phyloP scores from a whole-genome alignment of 106 monocot genomes.

The Acorus gramineus region DNA sequence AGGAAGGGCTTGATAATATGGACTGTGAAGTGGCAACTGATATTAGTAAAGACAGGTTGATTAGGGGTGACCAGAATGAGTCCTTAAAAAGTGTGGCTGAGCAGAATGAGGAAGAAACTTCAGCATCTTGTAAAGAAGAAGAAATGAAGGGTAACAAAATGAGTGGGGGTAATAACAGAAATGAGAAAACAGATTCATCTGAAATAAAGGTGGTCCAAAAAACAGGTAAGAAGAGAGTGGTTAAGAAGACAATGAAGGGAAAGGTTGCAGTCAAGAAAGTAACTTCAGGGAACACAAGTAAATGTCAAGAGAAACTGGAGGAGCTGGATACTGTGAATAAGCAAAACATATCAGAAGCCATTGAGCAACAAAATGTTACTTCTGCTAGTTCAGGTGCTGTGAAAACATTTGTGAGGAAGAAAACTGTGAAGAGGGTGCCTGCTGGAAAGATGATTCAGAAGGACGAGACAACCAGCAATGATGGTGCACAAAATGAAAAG shows the following conservation, averaged over 20 bases:
- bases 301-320: slow-evolving; percentile 21
- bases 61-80: slow-evolving; percentile 10
- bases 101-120: slow-evolving; percentile 16
- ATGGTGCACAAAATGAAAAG: slow-evolving; percentile 9
- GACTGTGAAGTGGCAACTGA: neutral
- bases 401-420: slow-evolving; percentile 37
- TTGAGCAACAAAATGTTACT: slow-evolving; percentile 6
- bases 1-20: neutral
- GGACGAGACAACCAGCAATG: slow-evolving; percentile 11
- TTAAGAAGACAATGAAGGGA: slow-evolving; percentile 53
- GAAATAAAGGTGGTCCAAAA: slow-evolving; percentile 8
- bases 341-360: slow-evolving; percentile 7
- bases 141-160: slow-evolving; percentile 14
- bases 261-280: slow-evolving; percentile 34
- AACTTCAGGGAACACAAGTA: neutral
- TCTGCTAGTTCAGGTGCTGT: slow-evolving; percentile 9
- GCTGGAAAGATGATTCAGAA: slow-evolving; percentile 22
- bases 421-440: slow-evolving; percentile 25
- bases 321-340: slow-evolving; percentile 17
- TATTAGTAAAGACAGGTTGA: slow-evolving; percentile 9
- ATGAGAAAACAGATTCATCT: slow-evolving; percentile 3
- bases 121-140: slow-evolving; percentile 10
- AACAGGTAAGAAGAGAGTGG: slow-evolving; percentile 37
- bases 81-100: slow-evolving; percentile 20
- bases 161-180: slow-evolving; percentile 6